These are phyloP conservation scores for Paracamarosporium sp. DNA, from an alignment of 2,329 filamentous ascomycete genomes.

Conservation along the genomic window DNA sequence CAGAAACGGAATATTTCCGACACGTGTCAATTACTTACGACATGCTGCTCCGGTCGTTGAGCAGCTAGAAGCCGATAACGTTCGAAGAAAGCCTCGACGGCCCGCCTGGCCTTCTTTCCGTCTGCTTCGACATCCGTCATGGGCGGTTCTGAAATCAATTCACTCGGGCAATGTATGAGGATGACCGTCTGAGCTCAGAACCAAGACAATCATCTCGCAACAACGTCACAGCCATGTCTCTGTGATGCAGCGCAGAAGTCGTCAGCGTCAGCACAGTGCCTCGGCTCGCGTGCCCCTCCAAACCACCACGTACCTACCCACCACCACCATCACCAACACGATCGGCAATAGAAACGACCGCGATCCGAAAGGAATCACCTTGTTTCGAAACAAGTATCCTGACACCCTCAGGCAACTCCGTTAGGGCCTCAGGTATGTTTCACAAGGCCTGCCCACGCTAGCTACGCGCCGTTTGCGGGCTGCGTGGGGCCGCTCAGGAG, in stretches of 20 bases:
- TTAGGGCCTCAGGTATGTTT: neutral
- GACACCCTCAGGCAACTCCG: neutral
- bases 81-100: conserved; percentile 46
- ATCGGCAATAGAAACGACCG: neutral
- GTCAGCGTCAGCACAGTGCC: neutral
- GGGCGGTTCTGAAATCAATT: neutral
- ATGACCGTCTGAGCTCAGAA: neutral
- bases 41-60: no score
- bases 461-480: neutral
- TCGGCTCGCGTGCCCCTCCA: neutral
- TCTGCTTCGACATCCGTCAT: conserved; percentile 34
- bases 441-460: neutral
- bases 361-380: neutral
- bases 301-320: neutral
- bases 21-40: no score
- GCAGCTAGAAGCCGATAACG: conserved; percentile 44
- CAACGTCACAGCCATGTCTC: neutral
- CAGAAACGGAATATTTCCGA: no score
- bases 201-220: neutral
- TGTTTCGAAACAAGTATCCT: neutral
- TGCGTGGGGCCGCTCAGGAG: neutral
- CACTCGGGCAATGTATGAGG: neutral
- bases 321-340: neutral
- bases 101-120: conserved; percentile 42
- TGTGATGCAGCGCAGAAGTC: neutral